Base-by-base conservation (phyloP, 768 basidiomycete genomes). In the Suillus variegatus region DNA sequence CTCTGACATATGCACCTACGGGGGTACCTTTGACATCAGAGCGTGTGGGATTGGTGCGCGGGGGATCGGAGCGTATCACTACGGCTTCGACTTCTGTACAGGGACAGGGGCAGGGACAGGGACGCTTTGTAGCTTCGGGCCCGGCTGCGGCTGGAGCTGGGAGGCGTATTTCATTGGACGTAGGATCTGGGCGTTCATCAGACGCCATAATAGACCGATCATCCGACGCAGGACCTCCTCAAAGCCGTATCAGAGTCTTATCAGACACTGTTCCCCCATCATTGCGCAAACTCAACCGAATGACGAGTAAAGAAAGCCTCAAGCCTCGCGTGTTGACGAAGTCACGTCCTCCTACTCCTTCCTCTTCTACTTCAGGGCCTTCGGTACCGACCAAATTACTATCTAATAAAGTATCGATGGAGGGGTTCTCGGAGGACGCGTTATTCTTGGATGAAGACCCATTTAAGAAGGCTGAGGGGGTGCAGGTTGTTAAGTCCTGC, bases 391-490 rank as follows among this genome's bases (percentile, higher is more conserved):
- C 66, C 16, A 62, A 46, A 22, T 44, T 36, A 20, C 14, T 56
- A 43, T 38, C 46, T 2, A 61, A 70, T 20, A 73, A 65, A n/a
- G 52, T 61, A 20, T 40, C 65, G 16, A 56, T 66, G 1, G 44
- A 52, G 9, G 55, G 51, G 44, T 60, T 46, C 0, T 51, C 60
- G 63, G 72, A 69, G 61, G 67, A 72, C 47, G 67, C 73, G 20
- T 63, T 77, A 3, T 65, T 76, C 60, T 66, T 76, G n/a, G 76
- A 77, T 13, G 69, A 70, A 13, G 76, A 76, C 22, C 76, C 88
- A 4, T 88, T 89, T 73, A 87, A 87, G 12, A 83, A 82, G 69
- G 75, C 73, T 0, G 82, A 83, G 47, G 86, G 85, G 20, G 86
- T 88, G 9, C 83, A 72, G 70, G 72, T 89, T 78, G 41, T 86